A percentile compares a stretch with the other conserved stretches of the same genome.
These are phyloP conservation scores for Murraya paniculata DNA, from an alignment of 345 rosid genomes.

Conservation along the genomic window DNA sequence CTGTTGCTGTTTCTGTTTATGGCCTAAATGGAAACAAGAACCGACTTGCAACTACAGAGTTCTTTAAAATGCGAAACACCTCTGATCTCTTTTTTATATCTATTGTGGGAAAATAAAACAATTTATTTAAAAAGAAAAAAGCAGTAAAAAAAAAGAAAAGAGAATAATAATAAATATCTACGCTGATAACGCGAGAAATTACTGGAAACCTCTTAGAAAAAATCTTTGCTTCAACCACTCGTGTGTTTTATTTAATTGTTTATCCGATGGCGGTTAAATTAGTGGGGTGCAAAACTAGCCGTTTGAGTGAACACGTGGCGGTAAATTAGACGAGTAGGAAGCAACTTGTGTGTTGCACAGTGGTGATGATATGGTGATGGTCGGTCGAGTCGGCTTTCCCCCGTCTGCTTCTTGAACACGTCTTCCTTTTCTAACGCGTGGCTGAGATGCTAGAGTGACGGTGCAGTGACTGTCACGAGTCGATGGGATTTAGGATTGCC, in stretches of 20 bases:
- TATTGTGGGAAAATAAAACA: not conserved
- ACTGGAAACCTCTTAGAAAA: conserved; percentile 18
- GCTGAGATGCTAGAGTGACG: not conserved
- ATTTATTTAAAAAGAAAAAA: not conserved
- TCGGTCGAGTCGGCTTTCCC: conserved; percentile 42
- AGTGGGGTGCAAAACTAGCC: conserved; percentile 28
- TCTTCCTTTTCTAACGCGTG: not conserved
- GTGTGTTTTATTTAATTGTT: not conserved
- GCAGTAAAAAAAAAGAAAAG: not conserved
- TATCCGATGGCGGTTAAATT: conserved; percentile 32
- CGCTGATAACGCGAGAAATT: conserved; percentile 23
- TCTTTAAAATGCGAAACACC: not conserved
- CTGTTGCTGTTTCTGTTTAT: not conserved
- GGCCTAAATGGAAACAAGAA: conserved; percentile 21
- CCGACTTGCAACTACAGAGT: conserved; percentile 5
- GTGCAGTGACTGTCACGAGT: not conserved
- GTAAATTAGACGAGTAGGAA: not conserved
- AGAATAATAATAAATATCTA: conserved; percentile 13
- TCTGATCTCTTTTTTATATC: conserved; percentile 1
- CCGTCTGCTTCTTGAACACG: conserved; percentile 12
- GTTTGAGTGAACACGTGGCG: conserved; percentile 46
- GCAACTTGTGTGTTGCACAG: conserved; percentile 16
- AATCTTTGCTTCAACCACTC: not conserved
- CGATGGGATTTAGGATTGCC: too few species aligned
- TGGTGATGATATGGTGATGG: conserved; percentile 37